Evolutionary conservation across 352 stramenopile species (phyloP), one percentile per base, ranked within the genome.

Genomic region (Phytophthora pistaciae): DNA sequence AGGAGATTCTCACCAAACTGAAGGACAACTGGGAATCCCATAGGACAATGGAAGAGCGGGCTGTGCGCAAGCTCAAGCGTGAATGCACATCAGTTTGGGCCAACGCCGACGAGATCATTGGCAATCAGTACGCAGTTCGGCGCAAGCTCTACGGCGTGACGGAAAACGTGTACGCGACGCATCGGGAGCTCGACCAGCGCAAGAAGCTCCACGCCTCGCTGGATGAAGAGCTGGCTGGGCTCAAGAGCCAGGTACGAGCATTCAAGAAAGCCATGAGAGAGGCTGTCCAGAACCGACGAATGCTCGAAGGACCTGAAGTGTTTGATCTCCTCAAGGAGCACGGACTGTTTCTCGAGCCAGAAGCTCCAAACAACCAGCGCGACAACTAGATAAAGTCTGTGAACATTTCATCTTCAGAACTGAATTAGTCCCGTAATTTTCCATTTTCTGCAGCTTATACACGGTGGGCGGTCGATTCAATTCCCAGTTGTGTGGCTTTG

Each of bases 131-230:
- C 27, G 56, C 16, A 9, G 73, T 88, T 38, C 72, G 76, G 1
- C 69, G 74, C 27, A 86, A 89, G 50, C 74, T 92, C 31, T 91
- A 89, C 60, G 85, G 85, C 40, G 83, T 92, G 42, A 89, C 83
- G 7, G 85, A 92, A 66, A 91, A 84, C 48, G 83, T 92, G 46
- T 92, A 92, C 72, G 59, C 83, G 18, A 84, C 81, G n/a, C 74
- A 82, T 56, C 73, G 68, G n/a, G 83, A 91, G 56, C 70, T 72
- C 7, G 16, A 61, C 5, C 64, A 85, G 60, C 79, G 81, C 5
- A 63, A 83, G 54, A 70, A 77, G 55, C 73, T 71, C n/a, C 74
- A 84, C 0, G n/a, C 14, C 14, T 68, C 64, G 31, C 70, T 91
- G 10, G 50, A 70, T 44, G 16, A 40, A 3, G 68, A 89, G 56